Conservation (phyloP, 306 rosid species). For the Lupinus albus region DNA sequence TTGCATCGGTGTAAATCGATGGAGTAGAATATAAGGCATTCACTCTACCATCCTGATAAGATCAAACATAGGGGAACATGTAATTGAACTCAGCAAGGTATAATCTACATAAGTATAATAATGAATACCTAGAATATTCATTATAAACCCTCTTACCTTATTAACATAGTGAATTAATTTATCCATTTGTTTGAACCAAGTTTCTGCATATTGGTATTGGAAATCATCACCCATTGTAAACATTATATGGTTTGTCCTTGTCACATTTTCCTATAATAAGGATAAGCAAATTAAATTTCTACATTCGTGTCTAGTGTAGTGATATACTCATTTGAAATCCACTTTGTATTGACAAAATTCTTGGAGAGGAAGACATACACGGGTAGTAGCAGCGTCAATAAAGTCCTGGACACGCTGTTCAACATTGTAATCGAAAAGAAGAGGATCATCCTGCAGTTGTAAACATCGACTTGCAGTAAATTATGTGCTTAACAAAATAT, state of each 20-base stretch:
- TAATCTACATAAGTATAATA: neutral
- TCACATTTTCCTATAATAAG: slow-evolving; percentile 71
- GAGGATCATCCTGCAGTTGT: slow-evolving; percentile 76
- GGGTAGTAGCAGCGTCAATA: slow-evolving; percentile 53
- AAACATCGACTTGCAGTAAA: slow-evolving; percentile 33
- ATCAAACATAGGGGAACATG: slow-evolving; percentile 35
- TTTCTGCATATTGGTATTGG: slow-evolving; percentile 83
- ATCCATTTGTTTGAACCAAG: slow-evolving; percentile 95
- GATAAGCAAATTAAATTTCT: slow-evolving; percentile 25
- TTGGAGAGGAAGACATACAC: slow-evolving; percentile 50
- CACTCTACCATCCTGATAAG: slow-evolving; percentile 76
- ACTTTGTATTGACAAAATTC: neutral
- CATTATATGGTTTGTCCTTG: slow-evolving; percentile 85
- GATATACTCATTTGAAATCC: slow-evolving; percentile 2
- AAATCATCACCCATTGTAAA: slow-evolving; percentile 99
- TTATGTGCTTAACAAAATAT: slow-evolving; percentile 20
- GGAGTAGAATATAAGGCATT: slow-evolving; percentile 96
- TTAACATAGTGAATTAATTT: slow-evolving; percentile 85
- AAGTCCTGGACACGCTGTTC: slow-evolving; percentile 67
- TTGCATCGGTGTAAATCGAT: slow-evolving; percentile 76
- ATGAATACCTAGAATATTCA: neutral
- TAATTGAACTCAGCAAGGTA: slow-evolving; percentile 25
- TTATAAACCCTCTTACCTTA: slow-evolving; percentile 50
- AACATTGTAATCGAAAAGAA: slow-evolving; percentile 67
- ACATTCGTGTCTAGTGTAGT: slow-evolving; percentile 3